Conservation (phyloP, 2,329 filamentous ascomycete species). For the Thielaviopsis punctulata region DNA sequence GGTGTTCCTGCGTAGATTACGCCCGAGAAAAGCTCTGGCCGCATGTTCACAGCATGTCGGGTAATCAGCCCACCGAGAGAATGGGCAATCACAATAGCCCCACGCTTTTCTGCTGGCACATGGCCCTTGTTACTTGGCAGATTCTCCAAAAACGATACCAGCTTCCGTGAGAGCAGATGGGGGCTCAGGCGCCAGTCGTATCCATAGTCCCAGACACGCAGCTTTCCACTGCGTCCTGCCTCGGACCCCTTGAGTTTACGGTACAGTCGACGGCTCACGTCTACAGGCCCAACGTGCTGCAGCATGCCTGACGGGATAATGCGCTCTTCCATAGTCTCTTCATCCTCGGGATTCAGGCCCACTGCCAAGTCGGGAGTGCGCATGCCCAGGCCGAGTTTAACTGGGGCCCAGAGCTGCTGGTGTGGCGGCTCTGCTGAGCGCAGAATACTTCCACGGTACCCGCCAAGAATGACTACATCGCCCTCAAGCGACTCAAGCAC, state of each 20-base stretch:
- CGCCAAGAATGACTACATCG: conserved; percentile 76
- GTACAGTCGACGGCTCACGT: conserved; percentile 70
- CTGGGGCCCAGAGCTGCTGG: conserved; percentile 83
- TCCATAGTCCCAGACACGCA: conserved; percentile 77
- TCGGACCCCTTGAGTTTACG: conserved; percentile 58
- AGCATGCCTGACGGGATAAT: conserved; percentile 79
- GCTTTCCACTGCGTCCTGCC: conserved; percentile 51
- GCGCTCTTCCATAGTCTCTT: conserved; percentile 64
- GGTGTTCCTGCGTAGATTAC: conserved; percentile 76
- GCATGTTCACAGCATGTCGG: conserved; percentile 69
- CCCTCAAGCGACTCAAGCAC: conserved; percentile 55
- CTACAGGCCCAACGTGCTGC: conserved; percentile 79
- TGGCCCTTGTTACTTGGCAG: conserved; percentile 53
- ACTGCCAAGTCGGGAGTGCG: conserved; percentile 85
- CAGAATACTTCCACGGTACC: conserved; percentile 79
- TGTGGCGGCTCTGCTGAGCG: conserved; percentile 66
- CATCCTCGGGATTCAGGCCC: conserved; percentile 63
- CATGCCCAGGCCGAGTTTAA: conserved; percentile 82
- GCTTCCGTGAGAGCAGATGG: conserved; percentile 49
- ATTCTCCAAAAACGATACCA: conserved; percentile 56
- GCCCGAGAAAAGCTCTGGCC: conserved; percentile 70
- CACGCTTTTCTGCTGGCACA: conserved; percentile 35
- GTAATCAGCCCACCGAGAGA: conserved; percentile 70
- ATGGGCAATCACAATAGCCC: conserved; percentile 71
- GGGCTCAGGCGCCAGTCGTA: conserved; percentile 92